Evolutionary conservation across 2,329 filamentous ascomycete species (phyloP).

Genomic region (Dothistroma septosporum): DNA sequence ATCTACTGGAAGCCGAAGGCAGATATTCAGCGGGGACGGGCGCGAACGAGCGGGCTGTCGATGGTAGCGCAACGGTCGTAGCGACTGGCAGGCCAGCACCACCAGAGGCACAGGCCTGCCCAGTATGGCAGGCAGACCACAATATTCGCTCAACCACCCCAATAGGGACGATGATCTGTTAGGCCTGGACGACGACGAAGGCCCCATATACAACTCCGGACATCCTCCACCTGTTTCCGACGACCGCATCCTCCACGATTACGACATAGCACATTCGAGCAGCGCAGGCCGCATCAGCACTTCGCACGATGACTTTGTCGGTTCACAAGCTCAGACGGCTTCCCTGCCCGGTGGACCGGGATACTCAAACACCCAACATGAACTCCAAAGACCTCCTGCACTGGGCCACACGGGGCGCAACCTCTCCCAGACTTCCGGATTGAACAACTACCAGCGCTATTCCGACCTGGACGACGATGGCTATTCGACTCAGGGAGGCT

Average conservation of each 20-base stretch:
- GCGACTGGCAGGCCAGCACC: slow-evolving; percentile 17
- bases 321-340: slow-evolving; percentile 45
- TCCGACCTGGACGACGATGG: slow-evolving; percentile 83
- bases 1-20: not conserved
- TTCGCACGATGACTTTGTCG: slow-evolving; percentile 93
- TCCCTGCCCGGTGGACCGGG: slow-evolving; percentile 45
- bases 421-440: slow-evolving; percentile 73
- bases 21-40: not conserved
- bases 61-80: slow-evolving; percentile 9
- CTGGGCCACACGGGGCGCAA: slow-evolving; percentile 37
- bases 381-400: slow-evolving; percentile 36
- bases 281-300: slow-evolving; percentile 69
- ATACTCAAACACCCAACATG: slow-evolving; percentile 30
- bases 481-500: slow-evolving; percentile 51
- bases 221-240: slow-evolving; percentile 76
- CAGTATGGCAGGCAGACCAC: slow-evolving; percentile 52
- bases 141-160: slow-evolving; percentile 43
- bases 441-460: slow-evolving; percentile 88
- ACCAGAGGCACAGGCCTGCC: slow-evolving; percentile 9
- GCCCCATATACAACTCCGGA: slow-evolving; percentile 68
- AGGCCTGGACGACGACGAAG: slow-evolving; percentile 62
- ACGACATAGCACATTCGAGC: slow-evolving; percentile 65
- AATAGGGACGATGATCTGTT: slow-evolving; percentile 50
- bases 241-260: slow-evolving; percentile 71
- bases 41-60: not conserved